Evolutionary conservation across 2,329 filamentous ascomycete species (phyloP), one percentile per base, ranked within the genome.

Genomic region (Hymenoscyphus fraxineus): DNA sequence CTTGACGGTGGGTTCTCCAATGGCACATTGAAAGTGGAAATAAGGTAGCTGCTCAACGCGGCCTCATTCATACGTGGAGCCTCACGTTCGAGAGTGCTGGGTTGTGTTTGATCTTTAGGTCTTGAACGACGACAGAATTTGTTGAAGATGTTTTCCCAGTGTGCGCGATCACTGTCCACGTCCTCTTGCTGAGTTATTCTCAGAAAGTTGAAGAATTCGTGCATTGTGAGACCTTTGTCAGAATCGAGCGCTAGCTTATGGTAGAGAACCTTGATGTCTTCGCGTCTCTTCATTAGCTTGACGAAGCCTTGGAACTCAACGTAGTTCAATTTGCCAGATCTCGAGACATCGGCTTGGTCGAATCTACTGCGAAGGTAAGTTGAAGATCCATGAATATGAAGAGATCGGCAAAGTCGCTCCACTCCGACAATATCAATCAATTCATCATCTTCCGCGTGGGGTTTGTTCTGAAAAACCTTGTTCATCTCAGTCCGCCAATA

Each of bases 401-500:
- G 81, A 72, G 89, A 93, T 66, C 90, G 90, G 78, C 95, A 98
- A 15, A 98, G 83, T 65, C 88, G 88, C 74, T 93, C 89, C 38
- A 97, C 89, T 12, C 90, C 91, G 16, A 83, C 82, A 62, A 96
- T 86, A 70, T 94, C 88, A 61, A 98, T 86, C 62, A 85, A 85
- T 71, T 93, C 89, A 6, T 88, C 85, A 35, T 86, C 86, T 6
- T 81, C 77, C 2, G 76, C 75, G 62, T 82, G 80, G 9, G 79
- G 76, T 60, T 77, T 79, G 6, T 83, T 84, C 12, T 82, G 80
- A 68, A 84, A 87, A 63, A 89, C 83, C 73, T 88, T 88, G 38
- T 84, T 81, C 86, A 96, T 95, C 75, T 96, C 92, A 56, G 85
- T 87, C 67, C 88, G 85, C 95, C 95, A 99, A 77, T 96, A 93